These are phyloP conservation scores for Fusarium anguioides DNA, from an alignment of 2,329 filamentous ascomycete species.

Conservation along the genomic window DNA sequence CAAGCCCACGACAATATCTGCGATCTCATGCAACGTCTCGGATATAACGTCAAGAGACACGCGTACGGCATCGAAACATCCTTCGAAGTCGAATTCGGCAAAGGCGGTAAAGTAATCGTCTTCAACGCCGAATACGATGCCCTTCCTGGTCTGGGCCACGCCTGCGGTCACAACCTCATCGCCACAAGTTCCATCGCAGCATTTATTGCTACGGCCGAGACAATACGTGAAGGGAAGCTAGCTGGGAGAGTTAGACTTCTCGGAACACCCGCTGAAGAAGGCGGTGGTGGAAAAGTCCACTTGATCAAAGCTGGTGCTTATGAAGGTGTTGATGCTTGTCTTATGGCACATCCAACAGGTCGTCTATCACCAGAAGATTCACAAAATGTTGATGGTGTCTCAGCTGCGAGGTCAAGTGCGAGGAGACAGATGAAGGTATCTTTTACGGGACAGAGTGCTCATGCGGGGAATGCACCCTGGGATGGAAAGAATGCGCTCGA, in stretches of 20 bases:
- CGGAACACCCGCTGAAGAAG: conserved; percentile 66
- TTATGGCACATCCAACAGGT: conserved; percentile 47
- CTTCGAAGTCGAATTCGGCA: conserved; percentile 29
- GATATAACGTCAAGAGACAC: conserved; percentile 14
- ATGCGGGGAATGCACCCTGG: conserved; percentile 68
- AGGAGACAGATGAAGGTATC: conserved; percentile 63
- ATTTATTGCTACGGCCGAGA: conserved; percentile 29
- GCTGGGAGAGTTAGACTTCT: conserved; percentile 14
- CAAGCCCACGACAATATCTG: conserved; percentile 27
- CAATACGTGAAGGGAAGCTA: not conserved
- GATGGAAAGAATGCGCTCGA: conserved; percentile 70
- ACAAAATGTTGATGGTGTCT: conserved; percentile 45
- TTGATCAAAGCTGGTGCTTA: conserved; percentile 59
- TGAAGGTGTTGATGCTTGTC: conserved; percentile 47
- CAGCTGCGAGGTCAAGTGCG: conserved; percentile 59
- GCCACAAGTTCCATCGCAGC: conserved; percentile 30
- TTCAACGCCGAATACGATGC: conserved; percentile 38
- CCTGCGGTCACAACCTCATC: conserved; percentile 33
- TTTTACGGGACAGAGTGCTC: conserved; percentile 65
- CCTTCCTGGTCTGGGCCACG: conserved; percentile 25
- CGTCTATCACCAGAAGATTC: not conserved
- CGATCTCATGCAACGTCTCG: conserved; percentile 11
- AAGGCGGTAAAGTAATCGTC: conserved; percentile 18
- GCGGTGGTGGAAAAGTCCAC: conserved; percentile 62
- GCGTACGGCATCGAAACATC: conserved; percentile 22